Conservation (phyloP, 2,329 filamentous ascomycete genomes). For the Phialophora chinensis region DNA sequence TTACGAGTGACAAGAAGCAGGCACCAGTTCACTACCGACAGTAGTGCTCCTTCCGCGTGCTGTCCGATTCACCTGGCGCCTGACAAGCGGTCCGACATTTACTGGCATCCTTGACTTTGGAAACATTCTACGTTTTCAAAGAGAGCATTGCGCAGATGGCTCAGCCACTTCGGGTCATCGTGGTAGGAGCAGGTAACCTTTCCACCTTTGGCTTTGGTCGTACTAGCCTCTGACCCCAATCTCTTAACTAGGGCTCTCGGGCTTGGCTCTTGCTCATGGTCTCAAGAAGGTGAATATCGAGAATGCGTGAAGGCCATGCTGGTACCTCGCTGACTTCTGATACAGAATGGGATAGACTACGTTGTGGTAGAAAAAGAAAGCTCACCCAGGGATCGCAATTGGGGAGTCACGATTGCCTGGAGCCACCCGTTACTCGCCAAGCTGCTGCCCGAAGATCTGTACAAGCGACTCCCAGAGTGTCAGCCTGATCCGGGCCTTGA, state of each 20-base stretch:
- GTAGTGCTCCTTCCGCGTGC: not conserved
- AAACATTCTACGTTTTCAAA: not conserved
- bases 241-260: slow-evolving; percentile 26
- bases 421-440: slow-evolving; percentile 46
- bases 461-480: slow-evolving; percentile 42
- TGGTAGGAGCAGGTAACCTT: slow-evolving; percentile 12
- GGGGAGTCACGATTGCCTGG: slow-evolving; percentile 43
- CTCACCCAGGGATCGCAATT: slow-evolving; percentile 34
- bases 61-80: not conserved
- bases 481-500: slow-evolving; percentile 47
- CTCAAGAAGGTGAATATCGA: slow-evolving; percentile 27
- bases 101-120: not conserved
- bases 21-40: not conserved
- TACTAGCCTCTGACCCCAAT: not conserved
- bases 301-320: not conserved
- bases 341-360: slow-evolving; percentile 34
- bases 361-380: slow-evolving; percentile 34
- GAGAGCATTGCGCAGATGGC: slow-evolving; percentile 9
- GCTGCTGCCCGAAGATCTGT: slow-evolving; percentile 45
- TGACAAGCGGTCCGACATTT: not conserved
- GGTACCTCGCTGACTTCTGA: too few species aligned
- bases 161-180: slow-evolving; percentile 25
- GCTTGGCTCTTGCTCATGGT: slow-evolving; percentile 33
- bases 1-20: not conserved
- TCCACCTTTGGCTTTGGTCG: not conserved